Evolutionary conservation across 176 grass and related monocot species (phyloP), one percentile per base, ranked within the genome.

Genomic region (Urochloa ruziziensis): DNA sequence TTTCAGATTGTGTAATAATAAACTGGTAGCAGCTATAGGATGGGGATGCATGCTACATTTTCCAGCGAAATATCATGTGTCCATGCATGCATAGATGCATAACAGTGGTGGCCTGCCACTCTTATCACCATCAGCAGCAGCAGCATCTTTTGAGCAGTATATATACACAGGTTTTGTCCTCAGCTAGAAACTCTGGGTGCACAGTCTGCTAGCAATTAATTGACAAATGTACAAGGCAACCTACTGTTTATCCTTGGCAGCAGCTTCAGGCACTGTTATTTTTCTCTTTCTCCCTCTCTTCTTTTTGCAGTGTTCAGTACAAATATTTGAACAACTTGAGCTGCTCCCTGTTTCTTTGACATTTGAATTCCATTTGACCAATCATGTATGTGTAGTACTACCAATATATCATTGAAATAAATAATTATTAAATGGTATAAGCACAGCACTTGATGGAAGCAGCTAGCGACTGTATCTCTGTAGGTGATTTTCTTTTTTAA

Each of bases 91-190:
- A 89, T 67, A 49, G 82, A 66, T 78, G 80, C 37, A 77, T 87
- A 81, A 81, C 79, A 83, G 62, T 74, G 48, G 60, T 62, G 64
- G 74, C 70, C 83, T 86, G 83, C 79, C 83, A 86, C 83, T 79
- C 88, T 90, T 79, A 90, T 79, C 84, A 73, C 73, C 84, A 70
- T 70, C 82, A 79, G 83, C 80, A 78, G 79, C 73, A 81, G 71
- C 79, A 78, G 78, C 88, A 90, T 90, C 88, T 90, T 86, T 90
- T 86, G 73, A 90, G 88, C 88, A 90, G 88, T 90, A 83, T 90
- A 90, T 90, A 90, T 90, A 90, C 79, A 90, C 84, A 90, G 83
- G 85, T 86, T 90, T 90, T 86, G 88, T 90, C 84, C 88, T 90
- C 83, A 79, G 81, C 88, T 73, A 82, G 83, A 82, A 90, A 78